phyloP scores from a whole-genome alignment of 805 yeast species.

The Torulaspora microellipsoides region DNA sequence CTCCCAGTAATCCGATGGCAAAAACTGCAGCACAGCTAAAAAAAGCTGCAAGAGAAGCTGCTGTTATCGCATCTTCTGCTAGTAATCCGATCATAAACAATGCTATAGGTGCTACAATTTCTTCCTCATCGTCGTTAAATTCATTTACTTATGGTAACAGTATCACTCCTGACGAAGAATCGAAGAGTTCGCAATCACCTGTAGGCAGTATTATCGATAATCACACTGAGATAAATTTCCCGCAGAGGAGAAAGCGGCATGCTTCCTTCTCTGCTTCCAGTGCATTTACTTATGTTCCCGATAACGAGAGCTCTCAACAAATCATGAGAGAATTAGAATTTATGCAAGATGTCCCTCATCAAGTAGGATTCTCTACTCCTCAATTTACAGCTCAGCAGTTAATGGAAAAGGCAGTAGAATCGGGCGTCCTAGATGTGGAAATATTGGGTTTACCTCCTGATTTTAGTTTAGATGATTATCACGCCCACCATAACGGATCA shows the following conservation, averaged over 20 bases:
- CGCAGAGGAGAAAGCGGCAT: constrained; percentile 35
- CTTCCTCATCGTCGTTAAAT: constrained; percentile 5
- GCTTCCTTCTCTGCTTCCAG: constrained; percentile 44
- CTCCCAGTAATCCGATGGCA: constrained; percentile 27
- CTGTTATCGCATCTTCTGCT: constrained; percentile 1
- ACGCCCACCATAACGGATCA: background rate
- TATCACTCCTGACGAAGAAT: background rate
- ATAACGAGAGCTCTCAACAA: constrained; percentile 13
- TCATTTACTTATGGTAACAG: constrained; percentile 1
- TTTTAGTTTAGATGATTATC: constrained; percentile 19
- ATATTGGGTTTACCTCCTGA: constrained; percentile 24
- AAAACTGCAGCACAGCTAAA: constrained; percentile 32
- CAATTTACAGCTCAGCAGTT: constrained; percentile 53
- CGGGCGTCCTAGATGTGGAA: constrained; percentile 26
- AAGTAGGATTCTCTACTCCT: constrained; percentile 80
- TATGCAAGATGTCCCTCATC: constrained; percentile 45
- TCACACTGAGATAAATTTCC: constrained; percentile 1
- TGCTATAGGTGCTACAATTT: background rate
- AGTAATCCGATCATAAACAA: background rate
- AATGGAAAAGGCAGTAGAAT: constrained; percentile 31
- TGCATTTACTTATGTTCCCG: constrained; percentile 34
- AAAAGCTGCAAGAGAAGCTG: constrained; percentile 24
- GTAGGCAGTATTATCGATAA: background rate
- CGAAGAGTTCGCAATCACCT: constrained; percentile 2
- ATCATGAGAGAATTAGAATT: constrained; percentile 16